phyloP scores from a whole-genome alignment of 176 grass and related monocot species.

The Oryza officinalis region DNA sequence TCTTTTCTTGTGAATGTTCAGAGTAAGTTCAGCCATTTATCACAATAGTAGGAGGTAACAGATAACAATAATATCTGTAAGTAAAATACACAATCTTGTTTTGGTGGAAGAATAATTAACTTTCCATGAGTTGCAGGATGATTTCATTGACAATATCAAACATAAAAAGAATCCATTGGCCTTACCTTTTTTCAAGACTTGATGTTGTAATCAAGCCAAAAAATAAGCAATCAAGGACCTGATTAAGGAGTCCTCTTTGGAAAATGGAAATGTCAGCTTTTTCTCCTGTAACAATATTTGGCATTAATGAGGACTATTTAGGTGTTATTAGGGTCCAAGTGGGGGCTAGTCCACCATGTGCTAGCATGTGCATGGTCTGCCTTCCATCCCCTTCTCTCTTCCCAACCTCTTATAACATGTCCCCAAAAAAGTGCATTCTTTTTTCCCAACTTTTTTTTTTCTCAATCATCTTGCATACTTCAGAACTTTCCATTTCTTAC shows the following conservation, averaged over 20 bases:
- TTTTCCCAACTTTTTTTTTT: conserved; percentile 24
- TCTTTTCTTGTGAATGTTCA: conserved; percentile 12
- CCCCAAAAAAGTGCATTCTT: conserved; percentile 35
- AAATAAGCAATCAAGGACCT: neutral
- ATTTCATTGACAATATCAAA: neutral
- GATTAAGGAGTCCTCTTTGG: conserved; percentile 4
- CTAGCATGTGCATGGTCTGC: conserved; percentile 58
- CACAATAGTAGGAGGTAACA: neutral
- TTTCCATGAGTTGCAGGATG: neutral
- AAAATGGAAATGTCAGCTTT: neutral
- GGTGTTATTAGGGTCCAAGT: conserved; percentile 44
- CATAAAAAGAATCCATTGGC: neutral
- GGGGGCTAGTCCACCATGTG: conserved; percentile 48
- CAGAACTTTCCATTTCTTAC: conserved; percentile 33
- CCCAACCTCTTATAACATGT: conserved; percentile 29
- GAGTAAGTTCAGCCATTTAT: neutral
- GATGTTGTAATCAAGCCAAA: neutral
- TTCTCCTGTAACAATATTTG: conserved; percentile 23
- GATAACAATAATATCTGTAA: neutral
- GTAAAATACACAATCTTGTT: neutral
- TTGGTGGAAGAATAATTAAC: neutral
- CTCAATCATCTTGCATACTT: conserved; percentile 1
- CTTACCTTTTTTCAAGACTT: neutral
- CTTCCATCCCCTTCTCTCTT: conserved; percentile 29
- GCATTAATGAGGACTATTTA: conserved; percentile 44